These are phyloP conservation scores for Pseudogymnoascus sp. DNA, from an alignment of 2,329 filamentous ascomycete genomes.

Conservation along the genomic window DNA sequence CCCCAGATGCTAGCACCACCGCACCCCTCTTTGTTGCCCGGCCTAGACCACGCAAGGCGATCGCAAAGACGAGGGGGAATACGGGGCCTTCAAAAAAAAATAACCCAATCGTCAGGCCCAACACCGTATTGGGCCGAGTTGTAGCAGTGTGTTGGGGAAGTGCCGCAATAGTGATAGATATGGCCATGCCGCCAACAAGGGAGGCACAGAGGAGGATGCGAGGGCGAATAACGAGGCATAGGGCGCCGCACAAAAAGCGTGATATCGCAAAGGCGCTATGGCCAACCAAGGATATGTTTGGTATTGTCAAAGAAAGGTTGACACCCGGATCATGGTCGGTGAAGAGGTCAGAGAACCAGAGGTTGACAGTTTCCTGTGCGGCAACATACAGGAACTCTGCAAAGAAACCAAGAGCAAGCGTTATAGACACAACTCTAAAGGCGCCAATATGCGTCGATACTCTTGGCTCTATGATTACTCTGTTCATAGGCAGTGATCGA, in stretches of 20 bases:
- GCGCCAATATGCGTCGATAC: conserved; percentile 55
- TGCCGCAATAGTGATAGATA: conserved; percentile 39
- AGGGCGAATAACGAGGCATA: conserved; percentile 57
- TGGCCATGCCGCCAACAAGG: conserved; percentile 45
- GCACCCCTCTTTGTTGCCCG: conserved; percentile 68
- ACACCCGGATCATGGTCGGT: conserved; percentile 27
- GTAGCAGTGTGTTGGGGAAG: conserved; percentile 39
- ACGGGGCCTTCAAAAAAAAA: conserved; percentile 72
- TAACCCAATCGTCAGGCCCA: conserved; percentile 56
- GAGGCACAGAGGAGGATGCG: conserved; percentile 58
- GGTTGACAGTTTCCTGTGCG: conserved; percentile 57
- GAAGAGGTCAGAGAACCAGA: conserved; percentile 48
- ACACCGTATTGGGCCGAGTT: conserved; percentile 31
- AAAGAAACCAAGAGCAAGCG: conserved; percentile 61
- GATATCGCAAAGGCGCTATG: conserved; percentile 43
- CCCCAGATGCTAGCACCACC: conserved; percentile 30
- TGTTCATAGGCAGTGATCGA: conserved; percentile 55
- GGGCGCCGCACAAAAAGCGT: conserved; percentile 62
- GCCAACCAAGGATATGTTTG: conserved; percentile 37
- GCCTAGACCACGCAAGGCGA: conserved; percentile 70
- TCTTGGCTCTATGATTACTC: conserved; percentile 65
- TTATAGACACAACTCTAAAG: conserved; percentile 38
- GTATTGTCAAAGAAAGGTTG: conserved; percentile 27
- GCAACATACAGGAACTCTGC: conserved; percentile 76
- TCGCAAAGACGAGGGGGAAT: conserved; percentile 71